These are phyloP conservation scores for Clonostachys solani DNA, from an alignment of 2,329 filamentous ascomycete species.

Conservation along the genomic window DNA sequence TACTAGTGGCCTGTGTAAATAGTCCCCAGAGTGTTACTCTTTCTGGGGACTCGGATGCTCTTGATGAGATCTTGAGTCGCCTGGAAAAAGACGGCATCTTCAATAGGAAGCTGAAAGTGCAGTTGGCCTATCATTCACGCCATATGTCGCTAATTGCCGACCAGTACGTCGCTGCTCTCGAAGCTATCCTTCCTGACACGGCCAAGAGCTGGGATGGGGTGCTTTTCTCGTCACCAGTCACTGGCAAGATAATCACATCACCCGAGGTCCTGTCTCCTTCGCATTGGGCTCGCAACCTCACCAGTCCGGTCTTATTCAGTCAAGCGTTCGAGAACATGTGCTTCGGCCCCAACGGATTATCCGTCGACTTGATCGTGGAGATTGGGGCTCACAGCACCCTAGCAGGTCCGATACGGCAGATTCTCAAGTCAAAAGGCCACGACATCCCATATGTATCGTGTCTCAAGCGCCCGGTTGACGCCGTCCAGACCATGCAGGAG, in stretches of 20 bases:
- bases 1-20: slow-evolving; percentile 35
- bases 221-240: slow-evolving; percentile 37
- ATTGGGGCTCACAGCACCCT: slow-evolving; percentile 7
- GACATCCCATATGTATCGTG: too few species aligned
- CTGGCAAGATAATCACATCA: slow-evolving; percentile 10
- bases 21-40: slow-evolving; percentile 41
- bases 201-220: background rate
- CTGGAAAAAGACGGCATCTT: background rate
- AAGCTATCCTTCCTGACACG: background rate
- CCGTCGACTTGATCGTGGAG: slow-evolving; percentile 3
- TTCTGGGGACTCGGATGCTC: slow-evolving; percentile 32
- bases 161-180: slow-evolving; percentile 13
- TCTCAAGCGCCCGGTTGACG: too few species aligned
- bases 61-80: background rate
- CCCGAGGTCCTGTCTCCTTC: slow-evolving; percentile 1
- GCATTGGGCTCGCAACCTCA: slow-evolving; percentile 15
- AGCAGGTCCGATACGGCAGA: slow-evolving; percentile 2
- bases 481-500: too few species aligned
- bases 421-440: too few species aligned
- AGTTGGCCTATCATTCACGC: slow-evolving; percentile 8
- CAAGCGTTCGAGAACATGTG: background rate
- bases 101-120: slow-evolving; percentile 8
- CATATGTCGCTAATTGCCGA: slow-evolving; percentile 4
- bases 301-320: slow-evolving; percentile 10
- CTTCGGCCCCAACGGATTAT: too few species aligned